phyloP scores from a whole-genome alignment of 1,139 yeast species.

The Kodamaea anthophila region DNA sequence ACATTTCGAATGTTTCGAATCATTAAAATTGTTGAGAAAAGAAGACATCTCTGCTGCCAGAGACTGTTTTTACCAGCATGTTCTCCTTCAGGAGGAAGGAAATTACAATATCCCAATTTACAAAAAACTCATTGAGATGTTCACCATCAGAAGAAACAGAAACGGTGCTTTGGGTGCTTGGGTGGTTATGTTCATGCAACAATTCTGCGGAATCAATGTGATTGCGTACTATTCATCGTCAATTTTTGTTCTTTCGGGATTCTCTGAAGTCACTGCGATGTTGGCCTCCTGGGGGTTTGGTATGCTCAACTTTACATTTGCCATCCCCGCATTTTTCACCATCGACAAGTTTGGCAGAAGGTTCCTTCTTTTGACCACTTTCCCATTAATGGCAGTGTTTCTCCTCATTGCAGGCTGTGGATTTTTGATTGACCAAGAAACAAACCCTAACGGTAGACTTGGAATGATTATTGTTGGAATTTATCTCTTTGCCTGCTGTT shows the following conservation, averaged over 20 bases:
- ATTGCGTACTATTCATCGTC: conserved; percentile 78
- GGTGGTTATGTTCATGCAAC: conserved; percentile 87
- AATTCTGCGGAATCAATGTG: conserved; percentile 86
- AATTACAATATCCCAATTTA: conserved; percentile 50
- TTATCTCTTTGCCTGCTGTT: conserved; percentile 65
- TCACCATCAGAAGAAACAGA: conserved; percentile 74
- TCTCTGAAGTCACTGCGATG: conserved; percentile 55
- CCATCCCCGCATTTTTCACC: conserved; percentile 77
- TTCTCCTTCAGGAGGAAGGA: conserved; percentile 53
- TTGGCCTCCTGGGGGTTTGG: conserved; percentile 87
- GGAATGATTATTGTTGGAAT: conserved; percentile 69
- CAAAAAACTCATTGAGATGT: conserved; percentile 47
- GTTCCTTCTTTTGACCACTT: conserved; percentile 59
- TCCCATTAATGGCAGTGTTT: conserved; percentile 69
- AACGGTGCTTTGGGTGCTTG: conserved; percentile 78
- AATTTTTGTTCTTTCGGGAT: conserved; percentile 65
- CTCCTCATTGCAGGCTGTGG: conserved; percentile 71
- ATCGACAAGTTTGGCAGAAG: conserved; percentile 81
- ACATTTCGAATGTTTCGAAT: conserved; percentile 19
- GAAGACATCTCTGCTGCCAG: conserved; percentile 22
- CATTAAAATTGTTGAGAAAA: conserved; percentile 15
- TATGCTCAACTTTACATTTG: conserved; percentile 72
- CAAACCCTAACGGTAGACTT: conserved; percentile 44
- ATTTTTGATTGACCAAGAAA: conserved; percentile 52
- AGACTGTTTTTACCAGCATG: conserved; percentile 24